Evolutionary conservation across 106 monocot genomes (phyloP).

Genomic region (Acorus calamus): DNA sequence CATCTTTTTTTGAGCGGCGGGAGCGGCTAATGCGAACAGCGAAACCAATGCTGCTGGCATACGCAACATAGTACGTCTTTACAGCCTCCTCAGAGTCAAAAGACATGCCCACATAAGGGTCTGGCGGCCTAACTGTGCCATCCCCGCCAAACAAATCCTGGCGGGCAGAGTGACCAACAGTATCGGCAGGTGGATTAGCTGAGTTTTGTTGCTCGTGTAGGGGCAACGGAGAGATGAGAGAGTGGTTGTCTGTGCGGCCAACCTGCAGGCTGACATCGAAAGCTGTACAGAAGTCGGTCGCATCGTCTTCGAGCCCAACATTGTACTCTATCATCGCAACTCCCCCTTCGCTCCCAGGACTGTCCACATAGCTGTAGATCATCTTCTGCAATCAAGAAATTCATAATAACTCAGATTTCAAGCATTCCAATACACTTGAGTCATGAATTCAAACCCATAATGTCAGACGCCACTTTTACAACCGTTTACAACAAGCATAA

Average conservation of each 20-base stretch:
- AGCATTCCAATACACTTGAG: no score
- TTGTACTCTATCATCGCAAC: conserved; percentile 38
- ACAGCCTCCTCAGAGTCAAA: conserved; percentile 71
- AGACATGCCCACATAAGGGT: conserved; percentile 64
- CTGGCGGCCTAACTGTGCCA: conserved; percentile 31
- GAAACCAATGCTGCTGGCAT: conserved; percentile 61
- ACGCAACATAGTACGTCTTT: conserved; percentile 73
- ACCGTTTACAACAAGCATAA: no score
- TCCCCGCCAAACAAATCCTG: conserved; percentile 49
- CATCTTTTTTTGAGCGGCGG: conserved; percentile 56
- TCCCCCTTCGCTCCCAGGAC: background rate
- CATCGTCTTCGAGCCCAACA: conserved; percentile 55
- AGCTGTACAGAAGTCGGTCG: conserved; percentile 58
- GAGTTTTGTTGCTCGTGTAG: conserved; percentile 13
- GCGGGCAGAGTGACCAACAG: conserved; percentile 24
- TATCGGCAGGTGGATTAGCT: background rate
- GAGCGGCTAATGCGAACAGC: conserved; percentile 61
- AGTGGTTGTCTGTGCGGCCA: conserved; percentile 9
- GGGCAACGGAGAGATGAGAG: background rate
- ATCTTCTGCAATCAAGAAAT: no score
- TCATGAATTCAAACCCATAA: no score
- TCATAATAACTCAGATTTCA: no score
- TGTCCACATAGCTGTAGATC: no score
- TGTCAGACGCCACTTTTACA: no score
- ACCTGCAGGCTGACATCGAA: conserved; percentile 50